Evolutionary conservation across 164 flowering plant species (phyloP), one percentile per base, ranked within the genome.

Genomic region (Tinospora cordifolia): DNA sequence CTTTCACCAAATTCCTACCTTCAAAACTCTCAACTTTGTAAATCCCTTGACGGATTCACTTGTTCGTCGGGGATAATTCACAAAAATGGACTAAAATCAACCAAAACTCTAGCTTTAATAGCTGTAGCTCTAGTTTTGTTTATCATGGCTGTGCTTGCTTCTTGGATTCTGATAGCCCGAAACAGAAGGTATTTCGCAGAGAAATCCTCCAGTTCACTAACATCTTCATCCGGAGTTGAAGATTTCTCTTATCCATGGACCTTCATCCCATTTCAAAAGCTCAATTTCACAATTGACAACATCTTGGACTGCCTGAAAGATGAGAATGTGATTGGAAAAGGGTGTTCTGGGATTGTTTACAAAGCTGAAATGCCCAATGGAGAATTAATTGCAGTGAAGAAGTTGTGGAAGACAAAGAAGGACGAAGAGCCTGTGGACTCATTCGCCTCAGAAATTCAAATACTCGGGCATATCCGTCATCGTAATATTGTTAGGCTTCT

Each of bases 231-330:
- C 0, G 80, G 79, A 6, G 80, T 69, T 6, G 98, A 93, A 57
- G 98, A 93, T 77, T 93, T 93, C 81, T 93, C 98, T 4, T 89
- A 86, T 75, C 98, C 99, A 8, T 92, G 99, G 97, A 90, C 89
- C 22, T 91, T 95, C 80, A 92, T 87, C 75, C 98, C 99, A 25
- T 95, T 95, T 69, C 97, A 88, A 72, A 92, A 92, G 83, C 85
- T 91, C 40, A 83, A 79, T 71, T 89, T 89, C 77, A 77, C 84
- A 2, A 75, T 90, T 19, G 97, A 90, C 6, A 83, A 87, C 80
- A 87, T 95, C 75, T 64, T 95, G 79, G 87, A 84, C 25, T 87
- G 97, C 75, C 73, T 95, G 73, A 88, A 78, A 71, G 97, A 90
- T 3, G 98, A 87, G 67, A 92, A 92, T 71, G 83, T 87, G 60